A percentile compares a stretch with the other conserved stretches of the same genome.
Conservation (phyloP, 371 early-diverging fungal genomes). For the Mucor racemosus region DNA sequence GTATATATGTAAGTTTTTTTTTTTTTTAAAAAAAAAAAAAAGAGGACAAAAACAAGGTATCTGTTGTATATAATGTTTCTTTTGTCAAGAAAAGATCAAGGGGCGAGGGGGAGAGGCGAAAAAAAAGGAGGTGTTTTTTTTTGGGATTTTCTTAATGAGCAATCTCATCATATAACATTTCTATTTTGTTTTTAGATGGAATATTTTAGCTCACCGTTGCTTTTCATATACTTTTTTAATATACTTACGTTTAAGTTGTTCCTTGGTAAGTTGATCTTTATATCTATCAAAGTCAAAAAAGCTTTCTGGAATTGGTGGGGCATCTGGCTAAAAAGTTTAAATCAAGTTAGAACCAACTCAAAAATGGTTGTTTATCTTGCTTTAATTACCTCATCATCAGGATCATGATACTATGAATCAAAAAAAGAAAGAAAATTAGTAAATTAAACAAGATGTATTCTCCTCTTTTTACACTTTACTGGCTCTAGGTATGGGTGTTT, state of each 20-base stretch:
- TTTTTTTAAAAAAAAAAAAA: neutral
- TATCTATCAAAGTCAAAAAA: conserved; percentile 91
- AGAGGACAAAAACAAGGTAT: conserved; percentile 5
- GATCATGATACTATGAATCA: conserved; percentile 73
- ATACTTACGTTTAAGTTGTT: conserved; percentile 76
- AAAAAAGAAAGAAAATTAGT: neutral
- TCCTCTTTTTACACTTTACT: conserved; percentile 11
- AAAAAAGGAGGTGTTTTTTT: conserved; percentile 2
- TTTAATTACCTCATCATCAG: conserved; percentile 68
- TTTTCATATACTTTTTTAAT: neutral
- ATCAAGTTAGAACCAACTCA: neutral
- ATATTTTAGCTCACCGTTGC: neutral
- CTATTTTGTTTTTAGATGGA: conserved; percentile 15
- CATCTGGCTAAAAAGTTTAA: conserved; percentile 53
- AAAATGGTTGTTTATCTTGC: too few relatives aligned
- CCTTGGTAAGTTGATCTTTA: conserved; percentile 84
- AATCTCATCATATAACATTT: conserved; percentile 53
- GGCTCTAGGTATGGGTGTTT: conserved; percentile 83
- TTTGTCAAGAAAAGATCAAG: neutral
- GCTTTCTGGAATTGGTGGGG: conserved; percentile 77
- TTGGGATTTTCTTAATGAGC: conserved; percentile 27
- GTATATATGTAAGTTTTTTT: neutral
- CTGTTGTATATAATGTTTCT: conserved; percentile 2
- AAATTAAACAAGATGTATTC: neutral
- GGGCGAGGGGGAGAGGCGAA: neutral